Percentiles rank a stretch among this genome's conserved stretches.
These are phyloP conservation scores for Posidonia oceanica DNA, from an alignment of 116 monocot species.

Conservation along the genomic window DNA sequence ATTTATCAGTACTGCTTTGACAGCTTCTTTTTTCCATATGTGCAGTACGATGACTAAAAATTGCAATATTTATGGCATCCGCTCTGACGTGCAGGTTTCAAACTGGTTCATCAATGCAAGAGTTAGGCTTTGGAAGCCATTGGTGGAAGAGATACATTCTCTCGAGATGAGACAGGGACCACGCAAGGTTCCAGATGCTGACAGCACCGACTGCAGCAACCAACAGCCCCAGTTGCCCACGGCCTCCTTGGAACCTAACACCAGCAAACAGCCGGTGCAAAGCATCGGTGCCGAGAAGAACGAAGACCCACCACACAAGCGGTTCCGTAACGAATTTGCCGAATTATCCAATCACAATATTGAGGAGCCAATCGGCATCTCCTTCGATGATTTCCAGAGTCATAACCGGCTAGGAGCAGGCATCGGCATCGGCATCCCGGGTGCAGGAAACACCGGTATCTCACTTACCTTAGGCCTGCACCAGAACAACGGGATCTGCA, in stretches of 20 bases:
- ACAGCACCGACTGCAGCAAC: conserved; percentile 7
- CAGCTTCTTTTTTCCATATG: background rate
- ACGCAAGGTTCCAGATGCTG: conserved; percentile 7
- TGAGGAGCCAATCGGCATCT: conserved; percentile 24
- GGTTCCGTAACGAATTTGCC: conserved; percentile 15
- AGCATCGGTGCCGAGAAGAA: background rate
- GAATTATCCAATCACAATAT: background rate
- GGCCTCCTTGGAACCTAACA: background rate
- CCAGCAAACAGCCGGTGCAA: background rate
- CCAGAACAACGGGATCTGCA: conserved; percentile 39
- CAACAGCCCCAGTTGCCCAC: conserved; percentile 21
- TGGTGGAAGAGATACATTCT: conserved; percentile 92
- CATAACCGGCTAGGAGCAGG: conserved; percentile 8
- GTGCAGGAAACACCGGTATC: conserved; percentile 23
- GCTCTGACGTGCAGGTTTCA: conserved; percentile 35
- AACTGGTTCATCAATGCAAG: conserved; percentile 98
- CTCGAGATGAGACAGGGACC: conserved; percentile 59
- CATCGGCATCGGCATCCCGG: background rate
- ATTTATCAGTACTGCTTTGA: no score
- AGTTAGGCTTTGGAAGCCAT: conserved; percentile 89
- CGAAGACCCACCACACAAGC: conserved; percentile 18
- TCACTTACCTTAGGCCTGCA: conserved; percentile 82
- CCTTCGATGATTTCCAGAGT: conserved; percentile 12
- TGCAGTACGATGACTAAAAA: no score
- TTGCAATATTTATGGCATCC: background rate